Evolutionary conservation across 805 yeast species (phyloP), one percentile per base, ranked within the genome.

Genomic region (Suhomyces emberorum): DNA sequence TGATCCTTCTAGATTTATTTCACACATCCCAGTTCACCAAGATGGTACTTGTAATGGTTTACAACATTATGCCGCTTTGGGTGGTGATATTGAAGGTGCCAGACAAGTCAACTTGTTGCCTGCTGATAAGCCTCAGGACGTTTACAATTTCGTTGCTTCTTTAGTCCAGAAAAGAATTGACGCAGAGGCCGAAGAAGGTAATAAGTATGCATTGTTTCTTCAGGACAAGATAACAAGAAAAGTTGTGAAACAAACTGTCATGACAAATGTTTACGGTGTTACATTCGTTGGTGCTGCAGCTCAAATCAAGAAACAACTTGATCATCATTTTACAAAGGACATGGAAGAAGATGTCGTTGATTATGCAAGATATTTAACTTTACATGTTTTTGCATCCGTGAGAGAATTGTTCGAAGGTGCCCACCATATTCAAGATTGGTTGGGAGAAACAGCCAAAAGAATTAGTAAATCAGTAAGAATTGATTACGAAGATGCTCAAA

Each of bases 211-310:
- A 1, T 39, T 53, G n/a, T 57, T 65, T 22, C 61, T 84, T 27
- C 67, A 73, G 38, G 84, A 81, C 34, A 74, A 79, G 41, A 76
- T 91, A 39, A 74, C 81, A 14, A 76, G 98, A 50, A 91, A 91
- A 55, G 82, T 93, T 30, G 96, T 93, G 24, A 91, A 91, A 56
- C 98, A 91, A 58, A 88, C 98, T 0, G 98, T 91, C 17, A 91
- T 91, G 98, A 91, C 98, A 0, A 89, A 88, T 52, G 98, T 91
- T 24, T 91, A 91, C 56, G 98, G 98, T 51, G 98, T 91, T 9
- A 91, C 98, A 0, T 88, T 76, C 55, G 76, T 87, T 43, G 98
- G 98, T 12, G 98, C 98, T 0, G 77, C 87, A 12, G 82, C 81
- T 3, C 98, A 91, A 63, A 88, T 91, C 52, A 76, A 79, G 39